Evolutionary conservation across 306 rosid species (phyloP).

Genomic region (Prunus kanzakura): DNA sequence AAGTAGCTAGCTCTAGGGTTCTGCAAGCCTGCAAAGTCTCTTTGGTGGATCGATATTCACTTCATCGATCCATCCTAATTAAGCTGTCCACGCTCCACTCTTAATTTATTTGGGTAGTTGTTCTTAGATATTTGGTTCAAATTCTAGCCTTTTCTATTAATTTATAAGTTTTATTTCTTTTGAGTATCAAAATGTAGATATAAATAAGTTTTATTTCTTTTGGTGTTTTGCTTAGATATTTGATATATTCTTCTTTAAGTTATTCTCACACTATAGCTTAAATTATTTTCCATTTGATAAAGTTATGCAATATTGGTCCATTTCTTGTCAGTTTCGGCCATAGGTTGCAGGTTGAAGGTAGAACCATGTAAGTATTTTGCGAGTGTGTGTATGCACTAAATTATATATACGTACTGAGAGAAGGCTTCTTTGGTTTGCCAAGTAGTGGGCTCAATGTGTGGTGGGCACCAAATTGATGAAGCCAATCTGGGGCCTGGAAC

Average conservation of each 20-base stretch:
- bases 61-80: neutral
- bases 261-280: neutral
- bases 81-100: conserved; percentile 1
- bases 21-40: neutral
- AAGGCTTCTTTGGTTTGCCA: neutral
- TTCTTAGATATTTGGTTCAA: neutral
- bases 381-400: neutral
- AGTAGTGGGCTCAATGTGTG: neutral
- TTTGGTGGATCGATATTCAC: neutral
- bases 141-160: neutral
- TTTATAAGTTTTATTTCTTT: neutral
- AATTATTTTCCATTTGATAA: neutral
- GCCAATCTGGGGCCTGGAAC: neutral
- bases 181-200: conserved; percentile 24
- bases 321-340: neutral
- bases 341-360: neutral
- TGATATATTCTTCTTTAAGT: neutral
- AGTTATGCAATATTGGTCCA: neutral
- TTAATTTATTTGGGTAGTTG: conserved; percentile 9
- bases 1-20: conserved; percentile 30
- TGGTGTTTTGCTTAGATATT: neutral
- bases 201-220: neutral
- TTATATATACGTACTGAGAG: neutral
- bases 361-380: neutral
- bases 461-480: neutral